Conservation (phyloP, 129 eudicot species). For the Mikania micrantha region DNA sequence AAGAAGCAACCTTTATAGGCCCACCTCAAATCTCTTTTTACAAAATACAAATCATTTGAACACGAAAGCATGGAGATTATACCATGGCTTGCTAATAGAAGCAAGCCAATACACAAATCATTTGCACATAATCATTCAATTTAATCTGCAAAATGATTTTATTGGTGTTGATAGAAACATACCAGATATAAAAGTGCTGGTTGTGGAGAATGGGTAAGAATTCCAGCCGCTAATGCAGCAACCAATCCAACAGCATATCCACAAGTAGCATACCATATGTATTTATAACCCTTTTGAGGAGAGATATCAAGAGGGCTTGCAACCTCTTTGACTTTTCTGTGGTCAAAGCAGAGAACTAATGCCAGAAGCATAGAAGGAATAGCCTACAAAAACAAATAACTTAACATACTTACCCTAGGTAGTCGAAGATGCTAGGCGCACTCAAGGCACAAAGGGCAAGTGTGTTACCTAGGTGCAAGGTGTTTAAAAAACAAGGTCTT, state of each 20-base stretch:
- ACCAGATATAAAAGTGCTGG: conserved; percentile 98
- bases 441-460: too few species aligned
- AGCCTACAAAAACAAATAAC: conserved; percentile 53
- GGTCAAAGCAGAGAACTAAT: conserved; percentile 82
- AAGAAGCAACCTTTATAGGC: neutral
- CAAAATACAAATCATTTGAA: neutral
- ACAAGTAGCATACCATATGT: conserved; percentile 71
- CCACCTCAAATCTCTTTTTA: neutral
- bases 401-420: neutral
- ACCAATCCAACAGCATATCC: conserved; percentile 85
- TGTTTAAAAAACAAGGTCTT: too few species aligned
- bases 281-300: conserved; percentile 57
- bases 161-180: conserved; percentile 7
- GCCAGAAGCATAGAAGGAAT: conserved; percentile 98
- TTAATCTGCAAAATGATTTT: neutral
- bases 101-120: too few species aligned
- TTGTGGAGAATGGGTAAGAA: conserved; percentile 85
- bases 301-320: conserved; percentile 44
- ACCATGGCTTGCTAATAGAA: too few species aligned
- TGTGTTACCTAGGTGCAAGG: too few species aligned
- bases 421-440: too few species aligned
- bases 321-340: conserved; percentile 57
- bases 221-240: conserved; percentile 83
- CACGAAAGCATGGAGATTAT: too few species aligned
- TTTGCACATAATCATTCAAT: neutral